These are phyloP conservation scores for Fusarium irregulare DNA, from an alignment of 2,329 filamentous ascomycete genomes.

Conservation along the genomic window DNA sequence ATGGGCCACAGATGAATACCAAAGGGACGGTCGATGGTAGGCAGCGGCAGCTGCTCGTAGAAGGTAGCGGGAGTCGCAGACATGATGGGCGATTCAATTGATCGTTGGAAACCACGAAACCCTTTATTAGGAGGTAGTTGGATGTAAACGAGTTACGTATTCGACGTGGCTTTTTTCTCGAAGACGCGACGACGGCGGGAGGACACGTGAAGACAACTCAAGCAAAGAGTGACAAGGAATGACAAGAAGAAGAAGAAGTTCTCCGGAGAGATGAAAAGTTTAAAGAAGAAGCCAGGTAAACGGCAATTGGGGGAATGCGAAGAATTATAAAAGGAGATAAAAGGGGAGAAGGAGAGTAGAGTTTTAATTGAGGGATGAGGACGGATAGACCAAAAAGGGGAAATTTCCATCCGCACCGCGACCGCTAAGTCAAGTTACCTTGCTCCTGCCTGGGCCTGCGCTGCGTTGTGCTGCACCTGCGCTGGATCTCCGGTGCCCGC, in stretches of 20 bases:
- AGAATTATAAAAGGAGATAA: constrained; percentile 43
- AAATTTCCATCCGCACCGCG: constrained; percentile 49
- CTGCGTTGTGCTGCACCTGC: constrained; percentile 23
- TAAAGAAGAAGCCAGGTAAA: constrained; percentile 33
- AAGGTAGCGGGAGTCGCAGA: constrained; percentile 57
- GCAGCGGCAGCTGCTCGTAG: constrained; percentile 71
- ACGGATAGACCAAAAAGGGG: constrained; percentile 51
- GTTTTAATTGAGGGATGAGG: constrained; percentile 40
- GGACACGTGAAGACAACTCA: constrained; percentile 37
- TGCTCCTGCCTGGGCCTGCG: constrained; percentile 12
- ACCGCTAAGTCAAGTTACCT: neutral
- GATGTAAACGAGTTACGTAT: constrained; percentile 29
- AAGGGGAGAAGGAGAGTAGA: constrained; percentile 44
- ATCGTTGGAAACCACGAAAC: constrained; percentile 11
- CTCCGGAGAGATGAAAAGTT: constrained; percentile 41
- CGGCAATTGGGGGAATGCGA: constrained; percentile 38
- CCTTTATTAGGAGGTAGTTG: constrained; percentile 33
- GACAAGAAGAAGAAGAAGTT: constrained; percentile 52
- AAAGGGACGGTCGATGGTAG: constrained; percentile 91
- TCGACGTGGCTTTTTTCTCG: constrained; percentile 38
- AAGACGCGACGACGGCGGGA: constrained; percentile 45
- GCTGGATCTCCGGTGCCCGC: constrained; percentile 39
- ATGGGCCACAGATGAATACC: constrained; percentile 93
- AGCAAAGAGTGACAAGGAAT: constrained; percentile 49
- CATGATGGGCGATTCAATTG: constrained; percentile 48